These are phyloP conservation scores for Ganoderma lingzhi DNA, from an alignment of 1,284 basidiomycete genomes.

Conservation along the genomic window DNA sequence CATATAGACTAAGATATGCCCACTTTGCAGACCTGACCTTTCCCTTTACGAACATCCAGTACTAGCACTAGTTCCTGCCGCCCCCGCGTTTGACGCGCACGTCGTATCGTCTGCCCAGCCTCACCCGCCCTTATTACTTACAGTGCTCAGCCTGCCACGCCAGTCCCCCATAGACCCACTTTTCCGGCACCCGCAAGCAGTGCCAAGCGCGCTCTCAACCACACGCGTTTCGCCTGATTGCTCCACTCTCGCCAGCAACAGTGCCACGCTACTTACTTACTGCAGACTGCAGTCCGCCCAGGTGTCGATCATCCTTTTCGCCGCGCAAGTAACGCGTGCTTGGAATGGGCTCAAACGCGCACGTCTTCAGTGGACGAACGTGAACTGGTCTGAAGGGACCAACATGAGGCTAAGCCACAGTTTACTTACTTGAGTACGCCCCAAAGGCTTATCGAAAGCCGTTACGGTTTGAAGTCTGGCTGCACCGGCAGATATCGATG, in stretches of 20 bases:
- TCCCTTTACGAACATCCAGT: neutral
- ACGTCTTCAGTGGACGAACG: neutral
- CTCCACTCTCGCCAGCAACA: constrained; percentile 5
- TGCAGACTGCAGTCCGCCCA: neutral
- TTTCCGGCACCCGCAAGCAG: neutral
- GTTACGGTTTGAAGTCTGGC: neutral
- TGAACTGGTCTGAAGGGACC: neutral
- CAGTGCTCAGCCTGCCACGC: neutral
- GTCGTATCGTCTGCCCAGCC: neutral
- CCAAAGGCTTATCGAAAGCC: neutral
- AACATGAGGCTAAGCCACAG: too few species aligned
- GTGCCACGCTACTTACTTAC: neutral
- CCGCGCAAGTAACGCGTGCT: neutral
- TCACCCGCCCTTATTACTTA: neutral
- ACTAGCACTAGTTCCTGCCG: neutral
- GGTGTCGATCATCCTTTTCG: neutral
- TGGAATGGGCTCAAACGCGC: neutral
- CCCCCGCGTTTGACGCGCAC: neutral
- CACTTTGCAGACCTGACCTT: neutral
- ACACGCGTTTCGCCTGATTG: neutral
- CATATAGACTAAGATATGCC: neutral
- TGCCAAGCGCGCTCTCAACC: constrained; percentile 9
- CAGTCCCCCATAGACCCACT: neutral
- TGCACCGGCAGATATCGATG: neutral
- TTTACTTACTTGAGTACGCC: neutral